Evolutionary conservation across 1,139 yeast species (phyloP), one percentile per base, ranked within the genome.

Genomic region (Debaryomyces nepalensis): DNA sequence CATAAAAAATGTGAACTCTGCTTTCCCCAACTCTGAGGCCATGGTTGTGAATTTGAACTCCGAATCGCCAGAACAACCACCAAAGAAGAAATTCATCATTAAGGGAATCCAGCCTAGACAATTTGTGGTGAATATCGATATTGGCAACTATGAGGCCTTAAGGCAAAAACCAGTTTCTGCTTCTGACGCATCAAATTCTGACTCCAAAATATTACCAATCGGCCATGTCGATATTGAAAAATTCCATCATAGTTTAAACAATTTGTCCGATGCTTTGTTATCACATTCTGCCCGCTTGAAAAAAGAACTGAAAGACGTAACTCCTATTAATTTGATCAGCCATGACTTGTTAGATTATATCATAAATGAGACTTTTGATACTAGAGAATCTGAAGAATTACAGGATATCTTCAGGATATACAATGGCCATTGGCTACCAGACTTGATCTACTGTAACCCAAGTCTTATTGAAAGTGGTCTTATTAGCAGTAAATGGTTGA

Each of bases 21-120:
- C 97, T 0, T 91, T 91, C 62, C 85, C 89, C n/a, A 81, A 83
- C 53, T 89, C 97, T 2, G 87, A 89, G 44, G 97, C 99, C 1
- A 90, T 90, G 91, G 98, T 93, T 12, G 81, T 91, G 12, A 73
- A 71, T 42, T 73, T 80, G 45, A 59, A 59, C 4, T 29, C 50
- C 2, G 62, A 72, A 24, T 67, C 73, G 10, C 73, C 77, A 1
- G 78, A 77, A 24, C 63, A 62, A 6, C 84, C 84, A 6, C 63
- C 71, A 2, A 70, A 69, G 52, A 84, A 88, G 57, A 85, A 85
- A 61, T 93, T 93, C 57, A 89, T 93, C 38, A 91, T 93, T 55
- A 87, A 87, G 64, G 99, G 99, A 7, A 88, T 93, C 33, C 69
- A 64, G 48, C 78, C 79, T 10, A 63, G 79, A 40, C 77, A 70